Conservation (phyloP, 257 asterid species). For the Capsicum rhomboideum region DNA sequence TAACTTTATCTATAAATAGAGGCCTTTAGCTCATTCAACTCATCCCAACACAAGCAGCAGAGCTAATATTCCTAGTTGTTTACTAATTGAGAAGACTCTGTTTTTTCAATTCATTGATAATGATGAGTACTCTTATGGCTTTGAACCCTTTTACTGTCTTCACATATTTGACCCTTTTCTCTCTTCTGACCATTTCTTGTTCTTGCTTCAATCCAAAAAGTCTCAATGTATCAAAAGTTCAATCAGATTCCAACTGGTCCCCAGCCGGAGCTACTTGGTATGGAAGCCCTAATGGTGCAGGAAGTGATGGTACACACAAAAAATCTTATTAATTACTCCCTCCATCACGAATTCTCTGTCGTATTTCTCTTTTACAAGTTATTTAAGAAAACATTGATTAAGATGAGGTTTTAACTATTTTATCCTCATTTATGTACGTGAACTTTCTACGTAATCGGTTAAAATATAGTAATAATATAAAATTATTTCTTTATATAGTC, state of each 20-base stretch:
- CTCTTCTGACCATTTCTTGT: constrained; percentile 25
- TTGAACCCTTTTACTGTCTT: constrained; percentile 1
- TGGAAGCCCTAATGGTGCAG: constrained; percentile 74
- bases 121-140: constrained; percentile 23
- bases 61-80: background rate
- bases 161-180: constrained; percentile 19
- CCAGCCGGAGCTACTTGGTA: constrained; percentile 84
- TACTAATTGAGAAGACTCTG: background rate
- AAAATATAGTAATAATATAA: background rate
- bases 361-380: background rate
- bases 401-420: no score
- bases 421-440: background rate
- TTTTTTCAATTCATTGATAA: background rate
- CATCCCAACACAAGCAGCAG: background rate
- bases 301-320: constrained; percentile 49
- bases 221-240: constrained; percentile 26
- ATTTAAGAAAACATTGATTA: no score
- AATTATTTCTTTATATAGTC: background rate
- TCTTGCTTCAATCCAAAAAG: constrained; percentile 49
- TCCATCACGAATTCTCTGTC: background rate
- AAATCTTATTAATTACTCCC: no score
- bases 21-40: background rate
- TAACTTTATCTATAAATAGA: background rate
- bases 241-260: constrained; percentile 47
- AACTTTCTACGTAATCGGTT: background rate